These are phyloP conservation scores for Fusarium verrucosum DNA, from an alignment of 2,329 filamentous ascomycete genomes.

Conservation along the genomic window DNA sequence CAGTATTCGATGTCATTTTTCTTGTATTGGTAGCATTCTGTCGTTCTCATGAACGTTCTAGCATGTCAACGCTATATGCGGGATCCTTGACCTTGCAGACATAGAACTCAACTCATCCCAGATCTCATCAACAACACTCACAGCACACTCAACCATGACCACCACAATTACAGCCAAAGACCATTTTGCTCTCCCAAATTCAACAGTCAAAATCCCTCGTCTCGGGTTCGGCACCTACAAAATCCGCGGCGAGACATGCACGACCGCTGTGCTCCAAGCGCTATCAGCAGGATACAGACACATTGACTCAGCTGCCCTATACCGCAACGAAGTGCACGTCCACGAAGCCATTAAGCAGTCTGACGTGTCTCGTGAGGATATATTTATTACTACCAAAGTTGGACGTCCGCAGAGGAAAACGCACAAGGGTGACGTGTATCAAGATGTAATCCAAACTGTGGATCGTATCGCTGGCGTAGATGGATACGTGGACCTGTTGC, in stretches of 20 bases:
- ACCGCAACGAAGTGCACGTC: slow-evolving; percentile 74
- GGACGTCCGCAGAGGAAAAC: slow-evolving; percentile 53
- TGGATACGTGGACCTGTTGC: slow-evolving; percentile 76
- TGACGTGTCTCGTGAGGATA: slow-evolving; percentile 62
- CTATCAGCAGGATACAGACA: slow-evolving; percentile 68
- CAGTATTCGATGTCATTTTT: no score
- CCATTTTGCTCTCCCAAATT: slow-evolving; percentile 38
- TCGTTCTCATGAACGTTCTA: slow-evolving; percentile 1
- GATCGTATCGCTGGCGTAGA: slow-evolving; percentile 64
- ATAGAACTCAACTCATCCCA: not conserved
- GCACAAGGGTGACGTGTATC: slow-evolving; percentile 63
- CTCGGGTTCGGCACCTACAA: slow-evolving; percentile 79
- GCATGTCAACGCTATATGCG: not conserved
- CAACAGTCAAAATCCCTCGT: slow-evolving; percentile 61
- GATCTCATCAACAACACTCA: not conserved
- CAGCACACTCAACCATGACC: slow-evolving; percentile 1
- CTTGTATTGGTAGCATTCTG: not conserved
- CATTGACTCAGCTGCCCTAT: slow-evolving; percentile 70
- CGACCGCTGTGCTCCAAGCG: slow-evolving; percentile 66
- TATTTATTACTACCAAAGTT: slow-evolving; percentile 79
- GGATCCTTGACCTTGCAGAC: not conserved
- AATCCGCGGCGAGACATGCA: slow-evolving; percentile 63
- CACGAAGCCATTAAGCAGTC: slow-evolving; percentile 69
- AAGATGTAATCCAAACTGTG: slow-evolving; percentile 68
- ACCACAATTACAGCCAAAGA: slow-evolving; percentile 23